Conservation (phyloP, 345 rosid genomes). For the Chamaenerion angustifolium region DNA sequence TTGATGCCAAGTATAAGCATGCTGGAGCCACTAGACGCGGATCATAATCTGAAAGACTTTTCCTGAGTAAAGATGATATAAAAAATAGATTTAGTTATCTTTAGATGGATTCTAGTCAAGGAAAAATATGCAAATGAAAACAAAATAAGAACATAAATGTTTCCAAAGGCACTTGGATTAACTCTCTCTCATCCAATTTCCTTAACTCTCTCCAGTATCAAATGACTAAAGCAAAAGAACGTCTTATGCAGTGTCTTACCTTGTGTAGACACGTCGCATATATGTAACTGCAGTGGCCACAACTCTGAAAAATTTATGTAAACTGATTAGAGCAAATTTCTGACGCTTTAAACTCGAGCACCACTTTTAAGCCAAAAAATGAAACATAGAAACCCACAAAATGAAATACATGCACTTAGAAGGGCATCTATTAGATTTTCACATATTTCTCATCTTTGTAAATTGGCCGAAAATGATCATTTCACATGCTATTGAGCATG, state of each 20-base stretch:
- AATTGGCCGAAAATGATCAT: too few species aligned
- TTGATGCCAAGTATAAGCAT: slow-evolving; percentile 92
- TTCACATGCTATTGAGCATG: too few species aligned
- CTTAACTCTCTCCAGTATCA: too few species aligned
- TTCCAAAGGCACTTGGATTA: background rate
- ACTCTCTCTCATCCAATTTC: background rate
- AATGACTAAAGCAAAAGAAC: background rate
- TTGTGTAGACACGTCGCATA: slow-evolving; percentile 90
- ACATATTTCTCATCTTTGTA: too few species aligned
- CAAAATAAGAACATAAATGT: background rate
- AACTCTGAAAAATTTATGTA: slow-evolving; percentile 42
- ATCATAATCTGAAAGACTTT: slow-evolving; percentile 81
- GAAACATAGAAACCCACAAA: too few species aligned
- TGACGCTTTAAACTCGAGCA: background rate
- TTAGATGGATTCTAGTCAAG: too few species aligned
- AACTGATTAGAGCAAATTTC: background rate
- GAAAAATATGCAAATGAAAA: too few species aligned
- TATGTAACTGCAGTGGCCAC: slow-evolving; percentile 84
- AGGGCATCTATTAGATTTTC: too few species aligned
- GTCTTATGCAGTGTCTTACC: slow-evolving; percentile 21
- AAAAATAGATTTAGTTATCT: slow-evolving; percentile 3
- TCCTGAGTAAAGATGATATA: slow-evolving; percentile 31
- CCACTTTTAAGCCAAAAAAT: background rate
- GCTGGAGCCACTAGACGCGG: slow-evolving; percentile 91
- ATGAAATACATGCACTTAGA: too few species aligned